These are phyloP conservation scores for Withania somnifera DNA, from an alignment of 305 asterid species.

Conservation along the genomic window DNA sequence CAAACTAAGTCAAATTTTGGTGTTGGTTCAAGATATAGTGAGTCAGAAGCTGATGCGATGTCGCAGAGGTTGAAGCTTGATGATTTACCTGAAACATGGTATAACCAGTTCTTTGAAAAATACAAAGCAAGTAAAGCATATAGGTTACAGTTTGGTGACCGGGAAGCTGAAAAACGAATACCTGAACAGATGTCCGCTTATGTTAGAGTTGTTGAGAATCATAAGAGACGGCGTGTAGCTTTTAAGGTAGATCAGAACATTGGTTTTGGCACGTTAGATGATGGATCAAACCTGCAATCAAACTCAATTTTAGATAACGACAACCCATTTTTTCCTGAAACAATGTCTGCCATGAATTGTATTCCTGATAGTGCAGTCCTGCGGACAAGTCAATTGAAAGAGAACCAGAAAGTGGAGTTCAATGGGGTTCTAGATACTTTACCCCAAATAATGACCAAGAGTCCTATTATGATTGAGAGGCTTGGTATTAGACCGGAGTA, in stretches of 20 bases:
- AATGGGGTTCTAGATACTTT: constrained; percentile 88
- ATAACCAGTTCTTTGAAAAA: constrained; percentile 68
- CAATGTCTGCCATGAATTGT: constrained; percentile 71
- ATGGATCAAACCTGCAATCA: constrained; percentile 32
- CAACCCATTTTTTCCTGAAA: constrained; percentile 67
- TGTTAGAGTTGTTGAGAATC: constrained; percentile 69
- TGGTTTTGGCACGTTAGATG: constrained; percentile 23
- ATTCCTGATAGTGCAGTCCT: constrained; percentile 78
- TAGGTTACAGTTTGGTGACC: constrained; percentile 52
- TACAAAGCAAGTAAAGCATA: constrained; percentile 60
- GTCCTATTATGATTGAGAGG: constrained; percentile 92
- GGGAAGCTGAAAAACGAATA: constrained; percentile 76
- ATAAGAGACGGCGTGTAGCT: constrained; percentile 70
- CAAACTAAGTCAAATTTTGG: constrained; percentile 42
- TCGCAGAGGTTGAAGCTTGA: constrained; percentile 56
- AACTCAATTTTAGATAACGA: constrained; percentile 39
- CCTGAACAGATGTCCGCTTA: constrained; percentile 86
- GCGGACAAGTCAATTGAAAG: constrained; percentile 25
- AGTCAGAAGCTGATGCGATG: constrained; percentile 45
- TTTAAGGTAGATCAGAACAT: constrained; percentile 34
- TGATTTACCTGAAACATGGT: constrained; percentile 89
- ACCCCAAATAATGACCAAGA: constrained; percentile 65
- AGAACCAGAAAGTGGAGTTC: constrained; percentile 45
- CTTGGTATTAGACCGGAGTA: constrained; percentile 95
- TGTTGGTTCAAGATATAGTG: constrained; percentile 53